Conservation (phyloP, 148 eudicot species). For the Bassia scoparia region DNA sequence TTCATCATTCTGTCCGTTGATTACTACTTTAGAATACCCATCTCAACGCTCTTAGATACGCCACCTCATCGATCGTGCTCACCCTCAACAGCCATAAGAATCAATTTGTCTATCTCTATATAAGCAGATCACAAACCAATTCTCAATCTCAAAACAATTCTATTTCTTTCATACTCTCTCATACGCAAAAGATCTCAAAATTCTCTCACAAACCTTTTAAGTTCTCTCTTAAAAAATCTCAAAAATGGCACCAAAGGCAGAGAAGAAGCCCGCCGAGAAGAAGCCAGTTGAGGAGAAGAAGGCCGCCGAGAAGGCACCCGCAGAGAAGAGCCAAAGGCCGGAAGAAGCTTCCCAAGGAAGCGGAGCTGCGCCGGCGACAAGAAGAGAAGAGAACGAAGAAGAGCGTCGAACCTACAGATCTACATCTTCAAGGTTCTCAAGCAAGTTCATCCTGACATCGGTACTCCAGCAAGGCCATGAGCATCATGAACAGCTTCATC, state of each 20-base stretch:
- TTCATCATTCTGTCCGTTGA: too few relatives aligned
- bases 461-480: constrained; percentile 58
- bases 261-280: constrained; percentile 43
- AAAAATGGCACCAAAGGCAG: constrained; percentile 43
- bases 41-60: too few relatives aligned
- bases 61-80: too few relatives aligned
- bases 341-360: constrained; percentile 49
- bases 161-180: too few relatives aligned
- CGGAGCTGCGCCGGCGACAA: constrained; percentile 42
- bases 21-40: too few relatives aligned
- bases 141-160: too few relatives aligned
- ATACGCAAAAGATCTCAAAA: too few relatives aligned
- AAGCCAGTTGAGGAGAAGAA: constrained; percentile 41
- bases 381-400: constrained; percentile 55
- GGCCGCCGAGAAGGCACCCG: constrained; percentile 39
- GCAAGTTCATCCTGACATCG: constrained; percentile 56
- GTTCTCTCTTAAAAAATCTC: background rate
- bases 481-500: constrained; percentile 55
- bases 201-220: too few relatives aligned
- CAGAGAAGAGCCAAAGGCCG: constrained; percentile 53
- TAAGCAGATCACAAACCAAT: too few relatives aligned
- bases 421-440: constrained; percentile 57
- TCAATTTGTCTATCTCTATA: too few relatives aligned
- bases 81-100: too few relatives aligned
- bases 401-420: constrained; percentile 57